Percentiles rank a stretch among this genome's conserved stretches.
Evolutionary conservation across 1,284 basidiomycete species (phyloP).

Genomic region (Fomes fomentarius): DNA sequence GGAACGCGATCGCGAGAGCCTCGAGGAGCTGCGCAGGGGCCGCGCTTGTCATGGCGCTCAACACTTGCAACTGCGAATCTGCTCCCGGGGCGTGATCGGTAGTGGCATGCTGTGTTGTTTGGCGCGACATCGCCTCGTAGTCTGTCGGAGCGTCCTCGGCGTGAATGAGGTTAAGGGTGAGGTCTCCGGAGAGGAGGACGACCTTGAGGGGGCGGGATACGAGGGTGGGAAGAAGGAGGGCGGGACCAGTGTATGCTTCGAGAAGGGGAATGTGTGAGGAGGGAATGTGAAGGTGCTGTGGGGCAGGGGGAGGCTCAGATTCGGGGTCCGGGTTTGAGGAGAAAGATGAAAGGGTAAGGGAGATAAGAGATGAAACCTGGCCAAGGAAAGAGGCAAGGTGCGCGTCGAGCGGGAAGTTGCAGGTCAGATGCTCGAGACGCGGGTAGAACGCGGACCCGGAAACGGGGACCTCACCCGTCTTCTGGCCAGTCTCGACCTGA

Average conservation of each 20-base stretch:
- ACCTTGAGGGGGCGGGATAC: slow-evolving; percentile 65
- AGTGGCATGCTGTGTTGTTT: slow-evolving; percentile 10
- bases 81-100: slow-evolving; percentile 8
- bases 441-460: slow-evolving; percentile 37
- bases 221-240: slow-evolving; percentile 56
- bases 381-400: slow-evolving; percentile 59
- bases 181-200: slow-evolving; percentile 61
- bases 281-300: slow-evolving; percentile 27
- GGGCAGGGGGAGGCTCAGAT: slow-evolving; percentile 21
- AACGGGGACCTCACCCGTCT: slow-evolving; percentile 12
- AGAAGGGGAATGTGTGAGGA: slow-evolving; percentile 49
- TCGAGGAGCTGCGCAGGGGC: slow-evolving; percentile 38
- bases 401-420: slow-evolving; percentile 59
- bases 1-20: slow-evolving; percentile 36
- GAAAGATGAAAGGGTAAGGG: slow-evolving; percentile 24
- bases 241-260: slow-evolving; percentile 61
- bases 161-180: slow-evolving; percentile 55
- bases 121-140: slow-evolving; percentile 36
- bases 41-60: slow-evolving; percentile 40
- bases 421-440: slow-evolving; percentile 55
- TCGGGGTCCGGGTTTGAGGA: slow-evolving; percentile 17
- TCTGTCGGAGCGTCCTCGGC: slow-evolving; percentile 48
- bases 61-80: slow-evolving; percentile 27
- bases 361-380: slow-evolving; percentile 25
- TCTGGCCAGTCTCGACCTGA: slow-evolving; percentile 23